Evolutionary conservation across 1,284 basidiomycete genomes (phyloP), one percentile per base, ranked within the genome.

Genomic region (Omphalotus olearius): DNA sequence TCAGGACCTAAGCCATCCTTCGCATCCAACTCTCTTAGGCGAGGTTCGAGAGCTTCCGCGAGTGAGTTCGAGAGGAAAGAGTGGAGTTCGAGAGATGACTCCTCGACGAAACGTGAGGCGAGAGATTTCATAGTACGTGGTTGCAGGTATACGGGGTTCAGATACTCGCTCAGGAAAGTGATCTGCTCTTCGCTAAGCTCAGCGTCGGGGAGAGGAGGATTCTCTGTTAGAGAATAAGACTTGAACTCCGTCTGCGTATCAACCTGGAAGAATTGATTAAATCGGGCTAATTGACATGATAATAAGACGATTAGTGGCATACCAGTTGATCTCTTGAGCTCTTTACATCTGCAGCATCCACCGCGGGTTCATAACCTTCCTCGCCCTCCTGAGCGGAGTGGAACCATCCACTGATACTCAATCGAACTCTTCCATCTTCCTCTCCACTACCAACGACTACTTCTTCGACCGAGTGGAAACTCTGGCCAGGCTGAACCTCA

Each of bases 381-480:
- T 99, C 96, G 16, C 91, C 93, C 57, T 89, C 83, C 63, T 96
- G 86, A 0, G 92, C 88, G 16, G 87, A 84, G 67, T 99, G 96
- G 75, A 96, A 97, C 94, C 96, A 99, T 6, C 96, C 96, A 58
- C 90, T 94, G 60, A 99, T 91, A 62, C 91, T 93, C 56, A 98
- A 70, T 42, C 93, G 72, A 65, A 85, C 77, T 35, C 84, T 70
- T 0, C 84, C 85, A 56, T 88, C 85, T 58, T 83, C 78, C 14
- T 72, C 78, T 55, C 78, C 76, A 14, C 78, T 79, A 2, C 80
- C 87, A 0, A 92, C 85, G n/a, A 94, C 83, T 18, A 98, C 96
- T 67, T 99, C 96, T 64, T 98, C 92, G 6, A 99, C 96, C 0
- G 93, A 91, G 69, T 99, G 96, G 73, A 98, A 98, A 62, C 93